Evolutionary conservation across 768 basidiomycete species (phyloP), one percentile per base, ranked within the genome.

Genomic region (Macrolepiota albuminosa): DNA sequence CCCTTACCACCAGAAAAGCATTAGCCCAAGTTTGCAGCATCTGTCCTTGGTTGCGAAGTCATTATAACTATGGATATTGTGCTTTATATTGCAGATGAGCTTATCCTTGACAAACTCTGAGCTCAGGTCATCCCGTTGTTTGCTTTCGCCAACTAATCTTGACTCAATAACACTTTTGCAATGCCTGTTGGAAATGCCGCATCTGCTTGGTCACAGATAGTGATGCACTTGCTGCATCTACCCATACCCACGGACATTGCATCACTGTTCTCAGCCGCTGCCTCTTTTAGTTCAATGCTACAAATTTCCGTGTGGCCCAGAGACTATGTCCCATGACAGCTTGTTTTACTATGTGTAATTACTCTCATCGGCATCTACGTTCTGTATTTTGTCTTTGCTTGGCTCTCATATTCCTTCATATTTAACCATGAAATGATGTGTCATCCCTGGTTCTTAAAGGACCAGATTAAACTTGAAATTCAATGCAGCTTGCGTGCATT

Each of bases 351-450:
- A 60, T 72, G 74, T 63, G 70, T 78, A 29, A 68, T 98, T 63
- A 95, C 94, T 1, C 73, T 91, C 56, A 65, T 93, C 59, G 95
- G 95, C 61, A 91, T 96, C 59, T 83, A 89, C 66, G 26, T 87
- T 52, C 81, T 99, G 50, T 99, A 99, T 74, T 95, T 97, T 74
- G 54, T 88, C 29, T 89, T 98, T 65, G 95, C 94, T n/a, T 76
- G 81, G 46, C 72, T 91, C 29, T 94, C 93, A 3, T 99, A 93
- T 75, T 73, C 74, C 47, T 87, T 81, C 73, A 84, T 98, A 58
- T 99, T 98, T 83, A 94, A 98, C 75, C 89, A 90, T 68, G 90
- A 89, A 24, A 97, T 90, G 93, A 95, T 91, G 88, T 80, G 82
- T 36, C 97, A 99, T 75, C 97, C 97, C 0, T 84, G 91, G 34